Evolutionary conservation across 495 filamentous ascomycete genomes (phyloP), one percentile per base, ranked within the genome.

Genomic region (Xanthoparmelia taractica): DNA sequence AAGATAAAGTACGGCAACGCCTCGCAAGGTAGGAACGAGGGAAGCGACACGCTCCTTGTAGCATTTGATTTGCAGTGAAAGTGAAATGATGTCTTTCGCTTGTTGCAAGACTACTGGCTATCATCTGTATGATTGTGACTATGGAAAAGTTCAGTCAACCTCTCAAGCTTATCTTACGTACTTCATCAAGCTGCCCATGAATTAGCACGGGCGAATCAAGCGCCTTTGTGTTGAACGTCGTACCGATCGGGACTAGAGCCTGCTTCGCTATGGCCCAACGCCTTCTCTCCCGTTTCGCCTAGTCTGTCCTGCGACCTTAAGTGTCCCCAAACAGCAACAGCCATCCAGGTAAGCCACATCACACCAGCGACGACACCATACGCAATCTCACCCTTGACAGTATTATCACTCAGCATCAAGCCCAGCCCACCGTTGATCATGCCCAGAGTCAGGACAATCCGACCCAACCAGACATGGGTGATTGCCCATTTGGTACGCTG

Each of bases 341-440:
- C 57, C n/a, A 77, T 23, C 70, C 87, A 88, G 15, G 70, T 59
- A 7, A 76, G 1, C 48, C 77, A 81, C 29, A 84, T 65, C 8
- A 87, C 58, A 20, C 75, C 85, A 11, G 84, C 80, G 41, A 90
- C 72, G 2, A 88, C 79, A 1, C 78, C 69, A 69, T 87, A 88
- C 7, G 81, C 82, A 64, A 86, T 79, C 36, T 84, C 62, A 33
- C 79, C 80, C 3, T 76, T 74, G n/a, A 55, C 67, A 1, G 71
- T 64, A 10, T 76, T 77, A 15, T 68, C 65, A 23, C 80, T 72
- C n/a, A 87, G 70, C 33, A 74, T 63, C 18, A 90, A 76, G 1
- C 88, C 89, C 7, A 90, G 72, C 0, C 88, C 88, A 58, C 82
- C 89, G 71, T 91, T 92, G 60, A 91, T 75, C 40, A 89, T 76